Conservation (phyloP, 140 eudicot genomes). For the Anethum foeniculum region DNA sequence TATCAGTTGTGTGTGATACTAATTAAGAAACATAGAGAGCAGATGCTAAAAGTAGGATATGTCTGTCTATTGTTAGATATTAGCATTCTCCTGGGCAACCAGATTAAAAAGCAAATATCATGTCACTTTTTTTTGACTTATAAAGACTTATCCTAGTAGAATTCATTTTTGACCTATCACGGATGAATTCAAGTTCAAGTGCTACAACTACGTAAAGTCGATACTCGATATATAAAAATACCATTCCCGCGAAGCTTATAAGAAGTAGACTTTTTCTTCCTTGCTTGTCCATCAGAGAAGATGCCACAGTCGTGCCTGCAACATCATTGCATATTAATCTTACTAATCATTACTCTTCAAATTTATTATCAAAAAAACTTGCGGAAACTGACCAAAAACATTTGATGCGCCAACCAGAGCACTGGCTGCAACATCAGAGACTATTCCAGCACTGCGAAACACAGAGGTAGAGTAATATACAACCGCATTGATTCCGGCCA, state of each 20-base stretch:
- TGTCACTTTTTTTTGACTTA: neutral
- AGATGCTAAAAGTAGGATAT: neutral
- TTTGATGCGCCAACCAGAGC: slow-evolving; percentile 95
- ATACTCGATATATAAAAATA: slow-evolving; percentile 15
- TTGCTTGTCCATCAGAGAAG: slow-evolving; percentile 90
- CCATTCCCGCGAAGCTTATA: slow-evolving; percentile 95
- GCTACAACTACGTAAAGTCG: neutral
- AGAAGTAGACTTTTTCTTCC: slow-evolving; percentile 96
- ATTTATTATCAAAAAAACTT: neutral
- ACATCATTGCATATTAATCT: slow-evolving; percentile 9
- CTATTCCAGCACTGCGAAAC: slow-evolving; percentile 82
- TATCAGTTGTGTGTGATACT: neutral
- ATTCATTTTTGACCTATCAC: neutral
- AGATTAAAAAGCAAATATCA: neutral
- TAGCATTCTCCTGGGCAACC: neutral
- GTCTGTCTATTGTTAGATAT: neutral
- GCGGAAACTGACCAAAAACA: slow-evolving; percentile 66
- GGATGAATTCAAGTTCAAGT: neutral
- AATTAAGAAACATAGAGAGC: neutral
- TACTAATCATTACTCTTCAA: neutral
- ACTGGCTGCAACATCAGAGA: slow-evolving; percentile 92
- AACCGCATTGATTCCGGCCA: slow-evolving; percentile 91
- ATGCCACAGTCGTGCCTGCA: slow-evolving; percentile 85
- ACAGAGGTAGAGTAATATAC: slow-evolving; percentile 88
- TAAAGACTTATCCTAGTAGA: neutral